Percentiles rank a stretch among this genome's conserved stretches.
These are phyloP conservation scores for Alternaria sp. DNA, from an alignment of 2,329 filamentous ascomycete species.

Conservation along the genomic window DNA sequence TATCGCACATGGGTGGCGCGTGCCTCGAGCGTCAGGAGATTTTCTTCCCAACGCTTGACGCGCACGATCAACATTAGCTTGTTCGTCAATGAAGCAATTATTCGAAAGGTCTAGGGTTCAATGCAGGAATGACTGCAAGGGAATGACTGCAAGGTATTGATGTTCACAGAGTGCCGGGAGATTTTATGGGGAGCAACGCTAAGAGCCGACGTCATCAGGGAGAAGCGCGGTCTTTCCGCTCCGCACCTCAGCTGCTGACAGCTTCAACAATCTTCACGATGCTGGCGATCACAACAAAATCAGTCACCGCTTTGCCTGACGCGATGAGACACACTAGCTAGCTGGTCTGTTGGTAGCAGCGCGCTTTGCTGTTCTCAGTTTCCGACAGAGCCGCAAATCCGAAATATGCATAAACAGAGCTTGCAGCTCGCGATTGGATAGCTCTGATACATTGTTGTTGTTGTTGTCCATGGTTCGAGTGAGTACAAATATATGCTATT, in stretches of 20 bases:
- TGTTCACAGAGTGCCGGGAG: no score
- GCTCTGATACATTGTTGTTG: not conserved
- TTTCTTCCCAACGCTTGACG: no score
- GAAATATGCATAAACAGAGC: not conserved
- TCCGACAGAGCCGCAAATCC: not conserved
- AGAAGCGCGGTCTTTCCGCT: not conserved
- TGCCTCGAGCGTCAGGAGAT: no score
- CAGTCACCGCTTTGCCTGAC: not conserved
- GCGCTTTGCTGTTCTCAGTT: not conserved
- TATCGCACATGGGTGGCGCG: no score
- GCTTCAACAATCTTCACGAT: not conserved
- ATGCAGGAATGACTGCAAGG: no score
- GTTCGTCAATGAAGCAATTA: no score
- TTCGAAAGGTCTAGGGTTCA: rapidly evolving
- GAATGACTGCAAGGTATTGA: no score
- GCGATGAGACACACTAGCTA: not conserved
- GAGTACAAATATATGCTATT: not conserved
- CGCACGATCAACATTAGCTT: no score
- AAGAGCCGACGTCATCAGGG: not conserved
- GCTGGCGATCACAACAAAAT: not conserved
- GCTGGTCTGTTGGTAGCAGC: not conserved
- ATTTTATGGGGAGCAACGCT: not conserved
- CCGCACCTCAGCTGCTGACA: not conserved
- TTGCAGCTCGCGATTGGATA: not conserved
- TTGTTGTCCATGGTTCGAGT: rapidly evolving